Evolutionary conservation across 2,329 filamentous ascomycete species (phyloP), one percentile per base, ranked within the genome.

Genomic region (Colletotrichum falcatum): DNA sequence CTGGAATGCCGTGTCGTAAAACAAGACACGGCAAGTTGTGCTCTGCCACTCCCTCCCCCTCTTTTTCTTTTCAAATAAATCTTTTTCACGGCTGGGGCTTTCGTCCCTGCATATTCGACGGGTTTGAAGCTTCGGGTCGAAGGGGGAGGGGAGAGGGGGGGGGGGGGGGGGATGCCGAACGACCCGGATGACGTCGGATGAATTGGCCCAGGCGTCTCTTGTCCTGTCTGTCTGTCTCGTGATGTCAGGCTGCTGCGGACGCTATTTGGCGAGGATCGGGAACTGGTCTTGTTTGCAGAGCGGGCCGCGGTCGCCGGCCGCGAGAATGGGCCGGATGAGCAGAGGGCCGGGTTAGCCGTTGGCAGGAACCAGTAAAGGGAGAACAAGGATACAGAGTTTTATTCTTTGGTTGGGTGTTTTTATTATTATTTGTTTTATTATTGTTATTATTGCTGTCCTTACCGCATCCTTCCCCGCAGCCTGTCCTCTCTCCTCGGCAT

Each of bases 241-340:
- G 67, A 70, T 70, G 58, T 70, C 59, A 67, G 53, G 49, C 51
- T 67, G 67, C 64, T 70, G 67, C 67, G 67, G 67, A 70, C 58
- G 53, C 44, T 48, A 54, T 58, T 61, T 70, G 64, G 64, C 53
- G 67, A 62, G 58, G 44, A 30, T 58, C 67, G 67, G 18, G 54
- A 26, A 35, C n/a, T 39, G 53, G 49, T 49, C 37, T 58, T 60
- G 60, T 62, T 53, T 42, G 48, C 60, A 53, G 64, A 62, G 64
- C 67, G 64, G 60, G 46, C 62, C 61, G 61, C 46, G 61, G 37
- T 51, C 37, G 28, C 35, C 44, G 58, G 64, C 58, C 42, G 64
- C 64, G 64, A 62, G 51, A 63, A 67, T 70, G 58, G 67, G 63
- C 67, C 67, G 42, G 42, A 26, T 53, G 48, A 62, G 51, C 49